These are phyloP conservation scores for Panaeolus papilionaceus DNA, from an alignment of 768 basidiomycete genomes.

Conservation along the genomic window DNA sequence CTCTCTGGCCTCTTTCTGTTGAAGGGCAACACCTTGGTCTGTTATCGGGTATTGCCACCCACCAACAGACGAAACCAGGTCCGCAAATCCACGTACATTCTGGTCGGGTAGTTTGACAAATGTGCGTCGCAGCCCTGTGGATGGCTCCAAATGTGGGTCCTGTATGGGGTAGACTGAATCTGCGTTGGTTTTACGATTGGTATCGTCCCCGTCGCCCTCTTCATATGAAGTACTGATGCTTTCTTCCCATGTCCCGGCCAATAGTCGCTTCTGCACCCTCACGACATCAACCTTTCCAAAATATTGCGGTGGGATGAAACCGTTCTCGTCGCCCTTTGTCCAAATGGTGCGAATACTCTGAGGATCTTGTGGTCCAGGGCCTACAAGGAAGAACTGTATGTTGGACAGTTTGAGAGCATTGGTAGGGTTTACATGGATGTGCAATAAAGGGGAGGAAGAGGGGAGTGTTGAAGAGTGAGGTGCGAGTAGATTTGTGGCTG, in stretches of 20 bases:
- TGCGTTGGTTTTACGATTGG: not conserved
- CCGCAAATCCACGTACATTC: not conserved
- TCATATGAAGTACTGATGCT: not conserved
- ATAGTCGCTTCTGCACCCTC: not conserved
- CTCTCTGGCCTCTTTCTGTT: not conserved
- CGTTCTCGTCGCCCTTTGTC: constrained; percentile 7
- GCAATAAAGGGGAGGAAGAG: not conserved
- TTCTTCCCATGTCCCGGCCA: not conserved
- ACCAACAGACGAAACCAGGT: not conserved
- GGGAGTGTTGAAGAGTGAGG: not conserved
- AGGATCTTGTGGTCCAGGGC: not conserved
- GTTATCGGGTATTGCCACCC: not conserved
- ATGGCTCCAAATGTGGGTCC: not conserved
- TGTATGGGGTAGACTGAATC: not conserved
- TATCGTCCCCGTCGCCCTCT: not conserved
- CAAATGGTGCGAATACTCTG: not conserved
- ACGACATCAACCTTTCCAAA: constrained; percentile 6
- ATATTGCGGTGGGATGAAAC: not conserved
- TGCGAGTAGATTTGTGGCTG: not conserved
- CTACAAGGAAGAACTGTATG: not conserved
- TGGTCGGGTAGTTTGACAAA: not conserved
- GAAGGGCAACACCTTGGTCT: not conserved
- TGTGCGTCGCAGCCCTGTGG: not conserved
- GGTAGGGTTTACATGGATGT: not conserved
- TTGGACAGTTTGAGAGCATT: not conserved